A percentile compares a stretch with the other conserved stretches of the same genome.
Evolutionary conservation across 257 asterid genomes (phyloP).

Genomic region (Gentiana straminea): DNA sequence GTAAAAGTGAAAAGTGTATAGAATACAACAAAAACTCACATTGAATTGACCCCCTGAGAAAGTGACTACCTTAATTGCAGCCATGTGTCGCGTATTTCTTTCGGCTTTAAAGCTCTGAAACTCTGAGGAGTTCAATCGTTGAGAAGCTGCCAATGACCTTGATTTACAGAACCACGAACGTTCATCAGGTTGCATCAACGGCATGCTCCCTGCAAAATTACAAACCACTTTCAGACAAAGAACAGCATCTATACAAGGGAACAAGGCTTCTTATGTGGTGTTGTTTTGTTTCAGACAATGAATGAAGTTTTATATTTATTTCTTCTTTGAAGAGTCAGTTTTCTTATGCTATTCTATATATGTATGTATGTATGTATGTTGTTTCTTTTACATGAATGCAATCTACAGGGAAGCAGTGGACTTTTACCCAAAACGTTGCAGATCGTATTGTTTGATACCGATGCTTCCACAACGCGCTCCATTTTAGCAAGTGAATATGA

Average conservation of each 20-base stretch:
- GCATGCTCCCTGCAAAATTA: conserved; percentile 8
- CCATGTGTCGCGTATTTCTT: conserved; percentile 8
- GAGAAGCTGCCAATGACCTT: conserved; percentile 10
- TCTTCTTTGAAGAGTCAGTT: no score
- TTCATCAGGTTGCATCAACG: background rate
- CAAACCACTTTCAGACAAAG: no score
- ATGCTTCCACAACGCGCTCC: conserved; percentile 8
- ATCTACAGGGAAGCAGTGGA: background rate
- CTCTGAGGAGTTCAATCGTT: conserved; percentile 9
- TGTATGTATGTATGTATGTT: background rate
- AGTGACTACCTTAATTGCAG: conserved; percentile 25
- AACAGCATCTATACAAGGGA: no score
- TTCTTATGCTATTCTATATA: no score
- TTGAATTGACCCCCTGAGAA: background rate
- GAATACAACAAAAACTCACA: background rate
- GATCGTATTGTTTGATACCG: background rate
- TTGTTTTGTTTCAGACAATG: no score
- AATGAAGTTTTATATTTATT: no score
- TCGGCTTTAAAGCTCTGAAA: conserved; percentile 8
- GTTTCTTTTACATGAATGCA: no score
- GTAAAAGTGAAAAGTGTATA: background rate
- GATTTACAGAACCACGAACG: conserved; percentile 12
- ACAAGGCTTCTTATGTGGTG: no score
- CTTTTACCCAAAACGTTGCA: background rate
- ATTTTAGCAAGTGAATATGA: background rate